Base-by-base conservation (phyloP, 2,329 filamentous ascomycete species). In the Trichophyton simii region DNA sequence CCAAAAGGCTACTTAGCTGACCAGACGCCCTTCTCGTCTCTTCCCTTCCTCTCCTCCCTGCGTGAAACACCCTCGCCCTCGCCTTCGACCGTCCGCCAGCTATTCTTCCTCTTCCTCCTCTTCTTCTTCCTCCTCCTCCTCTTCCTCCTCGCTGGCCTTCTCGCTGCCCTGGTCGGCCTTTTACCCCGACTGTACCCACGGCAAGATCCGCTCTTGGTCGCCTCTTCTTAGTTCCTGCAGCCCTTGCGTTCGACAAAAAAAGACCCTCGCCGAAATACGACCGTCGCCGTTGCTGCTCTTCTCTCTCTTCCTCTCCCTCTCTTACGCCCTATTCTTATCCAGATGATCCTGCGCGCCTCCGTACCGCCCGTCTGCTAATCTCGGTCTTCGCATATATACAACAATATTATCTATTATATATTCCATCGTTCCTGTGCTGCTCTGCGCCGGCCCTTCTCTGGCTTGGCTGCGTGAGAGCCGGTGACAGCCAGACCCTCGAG, bases 361-460 rank as follows among this genome's bases (percentile, higher is more conserved):
- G 18, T 55, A 55, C n/a, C 52, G 34, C 42, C 28, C 2, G 28
- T 41, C 28, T 18, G 34, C 38, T 38, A 18, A 58, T 13, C 55
- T 28, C 18, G 8, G 6, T 31, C 28, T 6, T 31, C 28, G 6
- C 28, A 31, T 31, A 31, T 7, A 18, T 18, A 18, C 18, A 18
- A 28, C 22, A 22, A 22, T 22, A 22, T 22, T 3, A 22, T 22
- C 25, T 36, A 15, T 34, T 55, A 55, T 38, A 20, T 28, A 55
- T 55, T 9, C 18, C 18, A 18, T 28, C 31, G 7, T 15, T 55
- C 58, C 55, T 34, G 61, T 38, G 59, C 63, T 65, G 66, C 63
- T 60, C 62, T 65, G 66, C 66, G 63, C 58, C 60, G 60, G 52
- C 60, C 57, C 57, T 38, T 6, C 28, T 31, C 28, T 60, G 59